Percentiles rank a stretch among this genome's conserved stretches.
Conservation (phyloP, 805 yeast species). For the Candida sanyiensis region DNA sequence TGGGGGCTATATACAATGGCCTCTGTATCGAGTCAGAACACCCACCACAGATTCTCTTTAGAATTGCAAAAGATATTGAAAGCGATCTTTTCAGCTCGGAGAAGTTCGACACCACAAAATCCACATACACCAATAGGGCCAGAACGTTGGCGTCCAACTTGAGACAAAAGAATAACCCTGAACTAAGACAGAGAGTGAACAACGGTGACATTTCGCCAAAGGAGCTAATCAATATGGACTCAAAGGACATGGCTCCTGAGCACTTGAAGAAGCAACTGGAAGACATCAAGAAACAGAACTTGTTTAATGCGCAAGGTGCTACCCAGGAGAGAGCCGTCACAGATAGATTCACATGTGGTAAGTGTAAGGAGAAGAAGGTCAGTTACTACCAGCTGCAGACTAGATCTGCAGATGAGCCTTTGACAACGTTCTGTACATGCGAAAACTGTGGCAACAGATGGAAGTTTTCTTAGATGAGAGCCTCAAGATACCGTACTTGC, state of each 20-base stretch:
- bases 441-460: slow-evolving; percentile 97
- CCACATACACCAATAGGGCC: slow-evolving; percentile 71
- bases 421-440: slow-evolving; percentile 97
- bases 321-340: slow-evolving; percentile 93
- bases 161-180: slow-evolving; percentile 86
- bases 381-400: slow-evolving; percentile 98
- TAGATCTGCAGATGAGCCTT: slow-evolving; percentile 97
- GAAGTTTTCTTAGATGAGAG: slow-evolving; percentile 90
- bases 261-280: slow-evolving; percentile 80
- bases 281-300: slow-evolving; percentile 77
- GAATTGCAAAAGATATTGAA: slow-evolving; percentile 68
- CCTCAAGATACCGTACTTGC: slow-evolving; percentile 2
- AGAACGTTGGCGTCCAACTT: slow-evolving; percentile 83
- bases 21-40: slow-evolving; percentile 71
- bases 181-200: slow-evolving; percentile 63
- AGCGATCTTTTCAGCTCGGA: slow-evolving; percentile 58
- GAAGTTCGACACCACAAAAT: slow-evolving; percentile 45
- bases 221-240: slow-evolving; percentile 70
- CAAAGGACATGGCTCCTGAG: slow-evolving; percentile 96
- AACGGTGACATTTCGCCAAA: slow-evolving; percentile 61
- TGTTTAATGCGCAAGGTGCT: slow-evolving; percentile 97
- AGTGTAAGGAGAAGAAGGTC: slow-evolving; percentile 95
- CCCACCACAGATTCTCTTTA: slow-evolving; percentile 56
- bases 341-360: slow-evolving; percentile 94
- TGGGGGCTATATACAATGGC: slow-evolving; percentile 82